Conservation (phyloP, 768 basidiomycete genomes). For the Leccinum arenicola region DNA sequence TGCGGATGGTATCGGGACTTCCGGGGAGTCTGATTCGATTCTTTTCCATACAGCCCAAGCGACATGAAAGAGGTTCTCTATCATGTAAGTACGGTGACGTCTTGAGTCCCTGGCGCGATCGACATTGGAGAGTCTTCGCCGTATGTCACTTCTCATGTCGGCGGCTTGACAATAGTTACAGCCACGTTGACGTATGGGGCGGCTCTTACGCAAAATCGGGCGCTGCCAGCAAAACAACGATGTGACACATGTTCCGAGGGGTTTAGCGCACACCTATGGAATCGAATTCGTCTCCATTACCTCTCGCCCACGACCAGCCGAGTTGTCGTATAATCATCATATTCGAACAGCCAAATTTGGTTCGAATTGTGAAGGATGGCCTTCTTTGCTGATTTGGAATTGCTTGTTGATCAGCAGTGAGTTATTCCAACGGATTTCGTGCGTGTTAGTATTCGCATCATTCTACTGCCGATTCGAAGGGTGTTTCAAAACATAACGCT, state of each 20-base stretch:
- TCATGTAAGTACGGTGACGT: conserved; percentile 14
- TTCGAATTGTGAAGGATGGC: conserved; percentile 8
- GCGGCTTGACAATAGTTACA: conserved; percentile 6
- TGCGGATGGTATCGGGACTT: conserved; percentile 5
- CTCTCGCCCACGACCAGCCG: not conserved
- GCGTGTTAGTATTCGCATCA: conserved; percentile 7
- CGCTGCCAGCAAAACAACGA: conserved; percentile 1
- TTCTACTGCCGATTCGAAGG: conserved; percentile 1
- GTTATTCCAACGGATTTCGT: conserved; percentile 4
- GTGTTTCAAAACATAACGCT: not conserved
- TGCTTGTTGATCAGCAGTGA: conserved; percentile 17
- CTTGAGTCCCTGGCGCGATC: conserved; percentile 20
- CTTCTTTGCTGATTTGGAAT: conserved; percentile 19
- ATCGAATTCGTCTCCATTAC: not conserved
- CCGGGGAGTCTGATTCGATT: conserved; percentile 6
- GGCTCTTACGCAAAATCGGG: conserved; percentile 15
- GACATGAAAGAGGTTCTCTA: conserved; percentile 15
- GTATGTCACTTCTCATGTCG: conserved; percentile 2
- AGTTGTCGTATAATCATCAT: not conserved
- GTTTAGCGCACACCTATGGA: conserved; percentile 12
- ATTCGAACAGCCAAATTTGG: conserved; percentile 5
- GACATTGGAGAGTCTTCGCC: conserved; percentile 2
- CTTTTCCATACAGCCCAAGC: conserved; percentile 10
- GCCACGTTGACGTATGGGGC: conserved; percentile 17
- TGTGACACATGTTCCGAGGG: conserved; percentile 10